phyloP scores from a whole-genome alignment of 2,329 filamentous ascomycete species.

The Allantophomopsis cytisporea region DNA sequence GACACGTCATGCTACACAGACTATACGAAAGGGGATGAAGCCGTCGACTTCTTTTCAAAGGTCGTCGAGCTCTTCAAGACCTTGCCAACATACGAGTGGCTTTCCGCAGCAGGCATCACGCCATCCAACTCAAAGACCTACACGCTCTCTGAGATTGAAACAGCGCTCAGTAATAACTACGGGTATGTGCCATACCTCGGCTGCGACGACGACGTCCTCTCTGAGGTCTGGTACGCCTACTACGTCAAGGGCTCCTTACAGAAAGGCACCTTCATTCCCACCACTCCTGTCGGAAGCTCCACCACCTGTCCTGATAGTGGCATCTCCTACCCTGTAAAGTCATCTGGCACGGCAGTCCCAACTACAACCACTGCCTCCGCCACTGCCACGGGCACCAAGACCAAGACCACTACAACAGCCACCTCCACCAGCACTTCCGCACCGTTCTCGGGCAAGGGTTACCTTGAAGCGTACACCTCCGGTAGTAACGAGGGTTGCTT shows the following conservation, averaged over 20 bases:
- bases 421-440: constrained; percentile 12
- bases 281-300: constrained; percentile 8
- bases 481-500: constrained; percentile 46
- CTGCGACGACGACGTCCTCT: constrained; percentile 27
- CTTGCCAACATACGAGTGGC: constrained; percentile 47
- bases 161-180: constrained; percentile 27
- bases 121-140: constrained; percentile 29
- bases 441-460: constrained; percentile 37
- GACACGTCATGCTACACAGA: constrained; percentile 49
- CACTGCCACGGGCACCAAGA: constrained; percentile 10
- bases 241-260: constrained; percentile 37
- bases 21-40: constrained; percentile 48
- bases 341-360: constrained; percentile 4
- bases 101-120: constrained; percentile 39
- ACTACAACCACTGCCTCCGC: constrained; percentile 15
- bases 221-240: constrained; percentile 40
- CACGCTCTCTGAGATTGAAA: constrained; percentile 26
- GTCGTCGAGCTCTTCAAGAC: constrained; percentile 52
- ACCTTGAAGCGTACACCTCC: constrained; percentile 37
- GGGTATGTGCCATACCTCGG: constrained; percentile 30
- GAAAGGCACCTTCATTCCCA: constrained; percentile 31
- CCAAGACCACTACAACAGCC: constrained; percentile 21
- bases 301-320: constrained; percentile 48
- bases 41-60: constrained; percentile 54
- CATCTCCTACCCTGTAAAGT: constrained; percentile 40